Evolutionary conservation across 768 basidiomycete genomes (phyloP), one percentile per base, ranked within the genome.

Genomic region (Termitomyces sp.): DNA sequence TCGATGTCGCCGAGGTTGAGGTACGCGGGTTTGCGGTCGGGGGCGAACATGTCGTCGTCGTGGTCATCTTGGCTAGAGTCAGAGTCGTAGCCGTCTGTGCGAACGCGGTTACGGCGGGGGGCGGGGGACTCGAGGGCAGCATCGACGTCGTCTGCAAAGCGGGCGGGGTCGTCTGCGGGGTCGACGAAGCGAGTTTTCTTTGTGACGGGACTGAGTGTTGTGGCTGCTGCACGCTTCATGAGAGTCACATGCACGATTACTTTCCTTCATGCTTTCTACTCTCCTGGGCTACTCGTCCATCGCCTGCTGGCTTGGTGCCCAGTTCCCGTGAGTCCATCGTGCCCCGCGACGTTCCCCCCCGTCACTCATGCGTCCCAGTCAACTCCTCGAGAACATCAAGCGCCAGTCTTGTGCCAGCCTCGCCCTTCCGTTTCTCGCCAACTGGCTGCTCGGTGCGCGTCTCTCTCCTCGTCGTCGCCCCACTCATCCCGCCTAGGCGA

Each of bases 31-130:
- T 84, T 81, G 58, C 94, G 81, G 67, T 89, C 91, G n/a, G 72
- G 73, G 9, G 94, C 94, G 37, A 95, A 29, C 29, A 29, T 29
- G 29, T 29, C 92, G n/a, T 92, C 89, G 69, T 97, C 94, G 3
- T 91, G 94, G 60, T 97, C 94, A 67, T 96, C 92, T n/a, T n/a
- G n/a, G 56, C 85, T 94, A 2, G 94, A 95, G 72, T 97, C 94
- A 1, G 92, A 93, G 13, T 95, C 93, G 69, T 97, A 98, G 16
- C 95, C 81, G 53, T 92, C 92, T 18, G 80, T 87, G 67, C 88
- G 90, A 58, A 97, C 84, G 46, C 84, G 83, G 22, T 90, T 87
- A 18, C 87, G 82, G 58, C 75, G 76, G 24, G 76, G 76, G 12
- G 81, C 79, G 4, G 86, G 82, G 62, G 77, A 76, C 69, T 92